Conservation (phyloP, 2,329 filamentous ascomycete genomes). For the Gyromitra esculenta region DNA sequence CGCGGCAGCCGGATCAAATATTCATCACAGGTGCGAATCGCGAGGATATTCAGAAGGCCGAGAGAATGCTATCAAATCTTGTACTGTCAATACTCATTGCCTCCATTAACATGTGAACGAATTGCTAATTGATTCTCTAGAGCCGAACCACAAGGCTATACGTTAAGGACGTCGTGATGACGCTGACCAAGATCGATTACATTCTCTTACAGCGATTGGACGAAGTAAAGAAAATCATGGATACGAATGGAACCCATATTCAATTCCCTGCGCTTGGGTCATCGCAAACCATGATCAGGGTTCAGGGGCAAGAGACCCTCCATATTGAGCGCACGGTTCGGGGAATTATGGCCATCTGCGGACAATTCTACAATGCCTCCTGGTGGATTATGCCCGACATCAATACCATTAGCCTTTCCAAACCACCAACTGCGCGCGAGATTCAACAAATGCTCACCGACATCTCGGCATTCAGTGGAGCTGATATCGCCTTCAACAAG, state of each 20-base stretch:
- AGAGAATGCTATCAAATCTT: constrained; percentile 88
- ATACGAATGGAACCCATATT: constrained; percentile 94
- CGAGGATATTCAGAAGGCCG: constrained; percentile 85
- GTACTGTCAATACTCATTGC: constrained; percentile 68
- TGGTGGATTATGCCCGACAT: constrained; percentile 79
- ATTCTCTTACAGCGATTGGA: constrained; percentile 90
- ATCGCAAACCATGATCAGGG: constrained; percentile 82
- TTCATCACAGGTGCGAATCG: constrained; percentile 92
- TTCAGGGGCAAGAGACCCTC: constrained; percentile 91
- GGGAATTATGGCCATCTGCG: constrained; percentile 87
- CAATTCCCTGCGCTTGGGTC: constrained; percentile 88
- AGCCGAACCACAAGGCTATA: constrained; percentile 64
- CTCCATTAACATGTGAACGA: not conserved
- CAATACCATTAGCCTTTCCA: constrained; percentile 65
- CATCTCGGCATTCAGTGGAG: constrained; percentile 94
- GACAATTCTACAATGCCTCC: constrained; percentile 95
- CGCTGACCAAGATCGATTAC: constrained; percentile 91
- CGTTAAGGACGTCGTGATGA: constrained; percentile 91
- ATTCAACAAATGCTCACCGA: constrained; percentile 91
- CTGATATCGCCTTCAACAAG: constrained; percentile 91
- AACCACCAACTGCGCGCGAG: constrained; percentile 71
- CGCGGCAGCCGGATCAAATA: constrained; percentile 86
- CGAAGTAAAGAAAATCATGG: constrained; percentile 97
- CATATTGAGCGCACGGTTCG: constrained; percentile 94
- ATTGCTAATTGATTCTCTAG: constrained; percentile 46